Percentiles rank a stretch among this genome's conserved stretches.
Conservation (phyloP, 768 basidiomycete species). For the Steccherinum ochraceum region DNA sequence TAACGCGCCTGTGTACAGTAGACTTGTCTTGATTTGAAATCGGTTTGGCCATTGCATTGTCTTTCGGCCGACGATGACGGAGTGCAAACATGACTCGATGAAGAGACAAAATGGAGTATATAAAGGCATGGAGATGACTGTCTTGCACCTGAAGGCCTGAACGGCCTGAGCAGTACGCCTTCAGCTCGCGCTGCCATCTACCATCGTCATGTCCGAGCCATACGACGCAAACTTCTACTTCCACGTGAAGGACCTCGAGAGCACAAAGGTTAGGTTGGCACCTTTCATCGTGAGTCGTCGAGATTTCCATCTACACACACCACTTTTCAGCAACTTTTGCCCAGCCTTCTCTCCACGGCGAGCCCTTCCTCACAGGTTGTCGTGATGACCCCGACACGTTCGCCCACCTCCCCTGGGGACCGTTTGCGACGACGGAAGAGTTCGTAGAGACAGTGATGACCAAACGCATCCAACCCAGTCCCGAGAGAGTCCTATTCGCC, state of each 20-base stretch:
- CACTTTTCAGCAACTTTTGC: background rate
- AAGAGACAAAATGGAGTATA: background rate
- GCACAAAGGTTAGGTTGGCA: conserved; percentile 28
- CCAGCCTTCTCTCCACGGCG: conserved; percentile 25
- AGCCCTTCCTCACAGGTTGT: conserved; percentile 18
- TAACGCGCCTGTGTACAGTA: background rate
- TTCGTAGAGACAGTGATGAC: conserved; percentile 15
- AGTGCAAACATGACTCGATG: background rate
- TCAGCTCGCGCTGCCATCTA: background rate
- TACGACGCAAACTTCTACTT: conserved; percentile 32
- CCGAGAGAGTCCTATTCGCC: conserved; percentile 25
- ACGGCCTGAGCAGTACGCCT: background rate
- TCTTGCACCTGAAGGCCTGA: background rate
- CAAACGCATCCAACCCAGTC: conserved; percentile 7
- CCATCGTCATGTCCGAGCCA: conserved; percentile 6
- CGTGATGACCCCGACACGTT: conserved; percentile 19
- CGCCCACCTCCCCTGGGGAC: conserved; percentile 25
- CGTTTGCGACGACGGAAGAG: conserved; percentile 9
- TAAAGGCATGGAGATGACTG: background rate
- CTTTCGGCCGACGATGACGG: too few species aligned
- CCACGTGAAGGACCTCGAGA: conserved; percentile 28
- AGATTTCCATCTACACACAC: background rate
- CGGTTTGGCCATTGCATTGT: too few species aligned
- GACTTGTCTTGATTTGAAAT: too few species aligned
- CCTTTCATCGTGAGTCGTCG: conserved; percentile 24